Base-by-base conservation (phyloP, 2,329 filamentous ascomycete species). In the Domatiomyces catenatus region DNA sequence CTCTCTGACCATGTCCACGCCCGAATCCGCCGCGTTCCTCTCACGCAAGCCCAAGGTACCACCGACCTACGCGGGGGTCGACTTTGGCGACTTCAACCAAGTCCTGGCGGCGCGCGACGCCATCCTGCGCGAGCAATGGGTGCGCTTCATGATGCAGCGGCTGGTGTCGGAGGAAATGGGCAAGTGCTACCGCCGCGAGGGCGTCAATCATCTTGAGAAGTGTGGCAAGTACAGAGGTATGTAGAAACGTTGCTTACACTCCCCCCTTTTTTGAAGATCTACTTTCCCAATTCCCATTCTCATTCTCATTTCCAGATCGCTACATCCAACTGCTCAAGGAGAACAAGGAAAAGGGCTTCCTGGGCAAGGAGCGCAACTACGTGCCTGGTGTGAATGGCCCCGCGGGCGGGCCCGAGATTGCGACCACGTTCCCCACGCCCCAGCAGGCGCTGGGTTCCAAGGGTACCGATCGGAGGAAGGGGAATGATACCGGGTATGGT, bases 201-300 rank as follows among this genome's bases (percentile, higher is more conserved):
- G 79, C 7, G 77, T 81, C 49, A 82, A 82, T 62, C 79, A 83
- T 65, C 64, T 83, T 60, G 78, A 82, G 72, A 82, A 81, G 67
- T 83, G 79, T 63, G 79, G 77, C 58, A 71, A 73, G 62, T 67
- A 82, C 67, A 73, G 79, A 75, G 79, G 79, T 82, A 65, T 63
- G 74, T 49, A n/a, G n/a, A n/a, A n/a, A n/a, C n/a, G n/a, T n/a
- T n/a, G n/a, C n/a, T n/a, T n/a, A n/a, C n/a, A n/a, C n/a, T n/a
- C n/a, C n/a, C n/a, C n/a, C n/a, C n/a, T n/a, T n/a, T n/a, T n/a
- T n/a, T n/a, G n/a, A n/a, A n/a, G n/a, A n/a, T n/a, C n/a, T n/a
- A n/a, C n/a, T n/a, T n/a, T n/a, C n/a, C n/a, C n/a, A n/a, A n/a
- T n/a, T n/a, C n/a, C n/a, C n/a, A n/a, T n/a, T n/a, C n/a, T n/a